Conservation (phyloP, 78 protist genomes). For the Guillardia theta region DNA sequence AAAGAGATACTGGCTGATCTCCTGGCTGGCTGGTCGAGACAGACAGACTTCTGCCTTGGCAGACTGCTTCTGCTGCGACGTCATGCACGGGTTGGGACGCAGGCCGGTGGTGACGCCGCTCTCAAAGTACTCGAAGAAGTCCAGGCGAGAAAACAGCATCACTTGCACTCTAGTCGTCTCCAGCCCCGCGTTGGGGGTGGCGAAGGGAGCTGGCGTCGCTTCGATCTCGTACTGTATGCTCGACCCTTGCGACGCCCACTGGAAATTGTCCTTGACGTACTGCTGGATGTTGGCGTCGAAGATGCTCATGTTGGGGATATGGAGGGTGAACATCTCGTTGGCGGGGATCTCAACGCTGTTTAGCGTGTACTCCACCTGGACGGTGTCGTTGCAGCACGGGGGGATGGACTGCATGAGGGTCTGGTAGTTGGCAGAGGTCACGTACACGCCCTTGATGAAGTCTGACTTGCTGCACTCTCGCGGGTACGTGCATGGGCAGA, state of each 20-base stretch:
- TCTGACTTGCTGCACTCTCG: background rate
- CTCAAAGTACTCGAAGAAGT: background rate
- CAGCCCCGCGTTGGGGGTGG: background rate
- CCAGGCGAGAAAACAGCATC: background rate
- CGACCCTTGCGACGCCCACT: background rate
- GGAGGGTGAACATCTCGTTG: background rate
- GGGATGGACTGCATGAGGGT: background rate
- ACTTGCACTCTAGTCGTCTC: background rate
- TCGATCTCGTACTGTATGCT: background rate
- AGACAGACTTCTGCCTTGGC: background rate
- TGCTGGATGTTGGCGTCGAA: background rate
- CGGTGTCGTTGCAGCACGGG: background rate
- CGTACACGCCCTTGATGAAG: background rate
- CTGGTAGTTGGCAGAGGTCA: background rate
- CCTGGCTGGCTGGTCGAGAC: background rate
- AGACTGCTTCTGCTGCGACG: background rate
- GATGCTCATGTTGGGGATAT: background rate
- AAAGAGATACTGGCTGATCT: background rate
- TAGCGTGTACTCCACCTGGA: background rate
- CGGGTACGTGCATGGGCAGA: background rate
- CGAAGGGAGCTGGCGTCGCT: background rate
- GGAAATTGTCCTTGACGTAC: background rate
- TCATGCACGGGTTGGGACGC: conserved; percentile 1
- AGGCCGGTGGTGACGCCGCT: background rate
- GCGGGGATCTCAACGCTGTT: background rate